A percentile compares a stretch with the other conserved stretches of the same genome.
These are phyloP conservation scores for Aureobasidium sp. DNA, from an alignment of 2,329 filamentous ascomycete species.

Conservation along the genomic window DNA sequence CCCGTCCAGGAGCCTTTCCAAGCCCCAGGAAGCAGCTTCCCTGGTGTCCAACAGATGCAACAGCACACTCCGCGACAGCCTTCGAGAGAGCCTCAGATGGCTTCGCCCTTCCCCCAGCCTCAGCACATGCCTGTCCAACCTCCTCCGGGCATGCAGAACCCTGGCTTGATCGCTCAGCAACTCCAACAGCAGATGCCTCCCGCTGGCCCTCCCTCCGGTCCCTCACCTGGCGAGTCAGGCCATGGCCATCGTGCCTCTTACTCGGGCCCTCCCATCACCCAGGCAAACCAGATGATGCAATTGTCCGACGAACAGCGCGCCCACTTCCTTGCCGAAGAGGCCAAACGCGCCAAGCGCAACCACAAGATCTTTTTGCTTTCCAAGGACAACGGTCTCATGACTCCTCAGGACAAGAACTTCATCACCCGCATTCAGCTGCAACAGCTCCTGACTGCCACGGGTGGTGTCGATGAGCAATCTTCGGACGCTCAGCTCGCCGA, in stretches of 20 bases:
- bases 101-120: constrained; percentile 24
- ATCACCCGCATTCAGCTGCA: constrained; percentile 97
- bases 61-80: constrained; percentile 37
- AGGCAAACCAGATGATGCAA: constrained; percentile 66
- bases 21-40: constrained; percentile 20
- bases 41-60: constrained; percentile 68
- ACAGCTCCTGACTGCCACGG: constrained; percentile 87
- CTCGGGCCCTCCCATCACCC: constrained; percentile 50
- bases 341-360: constrained; percentile 90
- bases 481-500: constrained; percentile 77
- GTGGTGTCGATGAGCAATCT: constrained; percentile 72
- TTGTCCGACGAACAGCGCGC: constrained; percentile 79
- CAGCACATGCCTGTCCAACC: constrained; percentile 24
- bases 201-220: constrained; percentile 4
- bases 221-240: constrained; percentile 9
- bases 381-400: constrained; percentile 96
- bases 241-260: constrained; percentile 44
- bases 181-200: constrained; percentile 12
- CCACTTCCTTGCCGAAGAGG: constrained; percentile 81
- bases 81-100: constrained; percentile 38
- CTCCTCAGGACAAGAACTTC: constrained; percentile 98
- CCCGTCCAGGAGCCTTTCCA: constrained; percentile 31
- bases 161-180: constrained; percentile 27
- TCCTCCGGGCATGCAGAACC: constrained; percentile 22
- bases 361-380: constrained; percentile 95